Base-by-base conservation (phyloP, 164 flowering plant genomes). In the Aristolochia californica region DNA sequence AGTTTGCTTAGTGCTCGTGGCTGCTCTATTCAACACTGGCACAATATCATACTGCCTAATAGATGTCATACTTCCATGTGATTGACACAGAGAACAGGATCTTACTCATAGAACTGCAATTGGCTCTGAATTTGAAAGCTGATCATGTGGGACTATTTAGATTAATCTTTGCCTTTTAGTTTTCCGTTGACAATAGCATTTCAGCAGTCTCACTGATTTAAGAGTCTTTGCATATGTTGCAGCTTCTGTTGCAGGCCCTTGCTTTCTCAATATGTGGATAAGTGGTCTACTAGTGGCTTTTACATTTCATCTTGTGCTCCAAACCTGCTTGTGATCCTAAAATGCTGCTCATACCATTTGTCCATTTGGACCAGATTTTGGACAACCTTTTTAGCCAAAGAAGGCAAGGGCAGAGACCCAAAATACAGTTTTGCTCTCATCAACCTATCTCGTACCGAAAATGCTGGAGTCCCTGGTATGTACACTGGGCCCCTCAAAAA, bases 241-340 rank as follows among this genome's bases (percentile, higher is more conserved):
- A 74, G 78, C 75, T 61, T 61, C 56, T 59, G 66, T 69, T 16
- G 57, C 62, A 26, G 56, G 47, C 56, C 45, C 30, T 44, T 12
- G 56, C 53, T 45, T 21, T 60, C 63, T n/a, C 43, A 54, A 60
- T 16, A 45, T 65, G 53, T 61, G 69, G 77, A 47, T 68, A 34
- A 23, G 68, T 40, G 67, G 68, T 43, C 43, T 74, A 25, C 44
- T 48, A 40, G 68, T 60, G 45, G 26, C 68, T 40, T 8, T 64
- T 28, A 60, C 66, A 27, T 60, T 69, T 57, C 47, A 61, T 58
- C 54, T 48, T 48, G 3, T 63, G 62, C 56, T n/a, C 30, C 45
- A 27, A 34, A 50, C 26, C 27, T 61, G 57, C 15, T 18, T 27
- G 15, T 27, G 14, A 21, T 48, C 27, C 15, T 48, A 2, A 24